Base-by-base conservation (phyloP, 805 yeast genomes). In the Schwanniomyces yamadae region DNA sequence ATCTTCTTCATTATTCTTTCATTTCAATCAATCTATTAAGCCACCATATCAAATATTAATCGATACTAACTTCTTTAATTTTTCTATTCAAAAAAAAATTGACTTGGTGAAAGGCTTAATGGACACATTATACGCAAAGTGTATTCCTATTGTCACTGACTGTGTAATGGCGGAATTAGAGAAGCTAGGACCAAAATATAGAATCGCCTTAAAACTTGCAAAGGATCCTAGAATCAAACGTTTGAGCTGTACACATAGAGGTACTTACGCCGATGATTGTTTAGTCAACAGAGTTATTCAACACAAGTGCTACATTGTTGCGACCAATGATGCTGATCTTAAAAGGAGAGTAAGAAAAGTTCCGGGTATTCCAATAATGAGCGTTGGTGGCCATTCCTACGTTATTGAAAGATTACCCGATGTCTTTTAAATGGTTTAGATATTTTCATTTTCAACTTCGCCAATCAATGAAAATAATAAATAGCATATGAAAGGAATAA, bases 191-290 rank as follows among this genome's bases (percentile, higher is more conserved):
- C 96, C 95, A 19, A 87, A 83, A 57, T 93, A 85, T 61, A 75
- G 98, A 55, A 93, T 93, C 45, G 99, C 99, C 0, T 71, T 93
- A 47, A 80, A 84, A 40, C 68, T 93, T 54, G 99, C 99, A 15
- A 84, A 86, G 48, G 99, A 93, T 57, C 96, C 97, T 28, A 73
- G 98, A 52, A 83, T 93, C 23, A 76, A 86, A 49, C 74, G 97
- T 42, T 70, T 93, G 32, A 86, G 81, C 28, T 93, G 99, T 55
- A 71, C 91, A 8, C 99, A 93, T 55, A 85, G 84, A 50, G 99
- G 99, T 20, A 91, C 96, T 0, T 93, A 93, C 69, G 99, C 99
- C 19, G 99, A 93, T 78, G 99, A 93, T 63, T 93, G 99, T 61
- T 59, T 93, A 6, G 98, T 93, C 12, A 81, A 84, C 57, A 74